Evolutionary conservation across 495 filamentous ascomycete genomes (phyloP).

Genomic region (Penicillium coprophilum): DNA sequence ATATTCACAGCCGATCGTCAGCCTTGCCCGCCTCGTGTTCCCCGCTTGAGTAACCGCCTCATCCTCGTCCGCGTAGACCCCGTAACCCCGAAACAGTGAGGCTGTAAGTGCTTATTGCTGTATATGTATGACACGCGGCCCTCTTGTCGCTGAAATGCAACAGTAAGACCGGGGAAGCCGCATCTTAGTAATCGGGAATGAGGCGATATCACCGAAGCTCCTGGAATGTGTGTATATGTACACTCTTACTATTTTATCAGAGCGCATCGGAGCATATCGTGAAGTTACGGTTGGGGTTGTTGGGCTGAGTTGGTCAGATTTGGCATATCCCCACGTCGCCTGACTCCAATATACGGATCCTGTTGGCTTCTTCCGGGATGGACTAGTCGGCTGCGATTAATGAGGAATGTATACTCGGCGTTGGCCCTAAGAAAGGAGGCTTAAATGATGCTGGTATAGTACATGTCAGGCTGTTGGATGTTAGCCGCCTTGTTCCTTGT

Average conservation of each 20-base stretch:
- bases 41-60: conserved; percentile 1
- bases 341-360: not conserved
- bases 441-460: not conserved
- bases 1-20: conserved; percentile 7
- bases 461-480: not conserved
- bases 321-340: not conserved
- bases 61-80: not conserved
- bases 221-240: not conserved
- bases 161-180: not conserved
- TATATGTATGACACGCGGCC: not conserved
- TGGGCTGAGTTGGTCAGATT: not conserved
- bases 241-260: not conserved
- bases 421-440: not conserved
- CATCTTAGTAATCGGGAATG: not conserved
- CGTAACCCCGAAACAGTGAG: not conserved
- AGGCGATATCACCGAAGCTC: not conserved
- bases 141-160: not conserved
- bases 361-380: not conserved
- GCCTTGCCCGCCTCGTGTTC: conserved; percentile 14
- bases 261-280: conserved; percentile 2
- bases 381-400: conserved; percentile 23
- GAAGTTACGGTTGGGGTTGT: not conserved
- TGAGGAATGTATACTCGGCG: not conserved
- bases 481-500: not conserved
- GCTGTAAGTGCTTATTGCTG: conserved; percentile 8